phyloP scores from a whole-genome alignment of 2,329 filamentous ascomycete genomes.

The Botrytis porri region DNA sequence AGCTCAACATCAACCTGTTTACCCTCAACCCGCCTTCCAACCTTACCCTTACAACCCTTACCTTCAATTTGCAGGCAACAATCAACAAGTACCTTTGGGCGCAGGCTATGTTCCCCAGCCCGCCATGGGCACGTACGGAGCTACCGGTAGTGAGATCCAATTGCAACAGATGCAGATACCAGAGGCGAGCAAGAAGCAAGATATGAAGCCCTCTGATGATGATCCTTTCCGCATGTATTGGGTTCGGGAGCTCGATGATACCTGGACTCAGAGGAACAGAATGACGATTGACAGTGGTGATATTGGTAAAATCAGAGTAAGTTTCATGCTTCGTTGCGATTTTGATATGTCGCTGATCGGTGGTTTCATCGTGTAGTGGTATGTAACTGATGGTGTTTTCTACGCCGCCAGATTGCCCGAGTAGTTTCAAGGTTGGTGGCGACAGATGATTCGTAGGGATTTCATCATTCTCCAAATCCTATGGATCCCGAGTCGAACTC shows the following conservation, averaged over 20 bases:
- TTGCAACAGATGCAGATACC: conserved; percentile 29
- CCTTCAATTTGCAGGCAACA: background rate
- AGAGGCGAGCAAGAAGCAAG: conserved; percentile 44
- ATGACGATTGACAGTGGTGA: conserved; percentile 57
- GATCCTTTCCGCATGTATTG: conserved; percentile 60
- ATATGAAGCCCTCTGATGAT: conserved; percentile 61
- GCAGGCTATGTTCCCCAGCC: conserved; percentile 25
- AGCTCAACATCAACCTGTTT: background rate
- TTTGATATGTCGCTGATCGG: background rate
- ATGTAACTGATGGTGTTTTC: conserved; percentile 56
- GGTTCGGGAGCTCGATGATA: conserved; percentile 58
- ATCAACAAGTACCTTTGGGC: conserved; percentile 20
- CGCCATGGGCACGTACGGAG: conserved; percentile 23
- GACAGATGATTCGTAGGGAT: background rate
- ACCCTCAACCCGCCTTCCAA: conserved; percentile 14
- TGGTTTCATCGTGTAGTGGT: conserved; percentile 47
- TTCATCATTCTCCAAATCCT: background rate
- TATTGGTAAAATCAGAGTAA: conserved; percentile 46
- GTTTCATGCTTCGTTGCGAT: background rate
- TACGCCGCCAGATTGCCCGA: conserved; percentile 56
- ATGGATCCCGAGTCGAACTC: background rate
- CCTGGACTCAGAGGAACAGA: conserved; percentile 58
- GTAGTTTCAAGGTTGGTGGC: background rate
- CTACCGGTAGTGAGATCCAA: conserved; percentile 30
- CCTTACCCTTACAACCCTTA: background rate